phyloP scores from a whole-genome alignment of 495 filamentous ascomycete genomes.

The Penicillium silybi region DNA sequence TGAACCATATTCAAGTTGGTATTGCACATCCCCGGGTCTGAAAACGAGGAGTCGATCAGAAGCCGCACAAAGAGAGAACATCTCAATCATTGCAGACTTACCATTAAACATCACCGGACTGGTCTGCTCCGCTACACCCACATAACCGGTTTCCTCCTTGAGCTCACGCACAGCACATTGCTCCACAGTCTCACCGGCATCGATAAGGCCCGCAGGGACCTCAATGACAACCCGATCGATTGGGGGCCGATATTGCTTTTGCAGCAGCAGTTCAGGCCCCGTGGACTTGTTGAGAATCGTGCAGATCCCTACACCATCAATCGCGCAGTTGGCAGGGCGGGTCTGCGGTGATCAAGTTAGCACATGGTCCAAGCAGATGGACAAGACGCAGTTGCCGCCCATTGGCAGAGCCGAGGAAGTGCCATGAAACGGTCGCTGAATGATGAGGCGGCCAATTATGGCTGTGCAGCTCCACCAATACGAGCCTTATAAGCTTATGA shows the following conservation, averaged over 20 bases:
- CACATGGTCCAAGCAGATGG: neutral
- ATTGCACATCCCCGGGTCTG: slow-evolving; percentile 76
- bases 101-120: slow-evolving; percentile 29
- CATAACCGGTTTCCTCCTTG: slow-evolving; percentile 91
- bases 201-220: slow-evolving; percentile 81
- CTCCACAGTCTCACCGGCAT: slow-evolving; percentile 74
- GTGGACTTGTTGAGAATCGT: slow-evolving; percentile 74
- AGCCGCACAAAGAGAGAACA: neutral
- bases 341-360: slow-evolving; percentile 38
- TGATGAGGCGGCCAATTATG: slow-evolving; percentile 1
- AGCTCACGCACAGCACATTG: slow-evolving; percentile 82
- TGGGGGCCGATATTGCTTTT: slow-evolving; percentile 86
- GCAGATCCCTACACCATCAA: slow-evolving; percentile 89
- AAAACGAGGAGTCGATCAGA: neutral
- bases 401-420: neutral
- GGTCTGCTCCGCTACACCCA: slow-evolving; percentile 55
- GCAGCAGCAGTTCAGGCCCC: slow-evolving; percentile 72
- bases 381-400: neutral
- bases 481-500: neutral
- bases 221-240: slow-evolving; percentile 76
- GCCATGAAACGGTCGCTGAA: neutral
- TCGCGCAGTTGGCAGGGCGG: slow-evolving; percentile 60
- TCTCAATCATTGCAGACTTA: slow-evolving; percentile 1
- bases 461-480: neutral
- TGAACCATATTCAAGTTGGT: slow-evolving; percentile 83